A percentile compares a stretch with the other conserved stretches of the same genome.
phyloP scores from a whole-genome alignment of 2,329 filamentous ascomycete genomes.

The Pseudofabraea citricarpa region DNA sequence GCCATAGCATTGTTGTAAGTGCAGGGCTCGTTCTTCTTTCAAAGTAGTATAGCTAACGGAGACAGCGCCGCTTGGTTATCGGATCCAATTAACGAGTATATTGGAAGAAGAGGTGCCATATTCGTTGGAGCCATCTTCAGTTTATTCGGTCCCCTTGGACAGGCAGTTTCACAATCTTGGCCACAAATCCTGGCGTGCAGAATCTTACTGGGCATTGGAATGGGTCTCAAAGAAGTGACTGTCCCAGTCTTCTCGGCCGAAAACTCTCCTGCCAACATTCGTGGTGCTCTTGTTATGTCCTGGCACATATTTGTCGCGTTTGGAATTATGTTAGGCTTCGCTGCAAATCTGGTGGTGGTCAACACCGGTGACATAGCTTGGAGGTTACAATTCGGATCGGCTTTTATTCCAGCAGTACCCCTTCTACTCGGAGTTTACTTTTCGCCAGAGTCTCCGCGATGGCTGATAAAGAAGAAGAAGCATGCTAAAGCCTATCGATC shows the following conservation, averaged over 20 bases:
- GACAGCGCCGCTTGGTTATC: slow-evolving; percentile 58
- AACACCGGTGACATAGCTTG: slow-evolving; percentile 54
- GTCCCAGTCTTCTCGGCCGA: slow-evolving; percentile 49
- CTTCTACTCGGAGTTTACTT: slow-evolving; percentile 57
- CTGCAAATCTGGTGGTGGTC: slow-evolving; percentile 36
- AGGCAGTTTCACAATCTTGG: slow-evolving; percentile 53
- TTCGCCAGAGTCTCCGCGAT: slow-evolving; percentile 62
- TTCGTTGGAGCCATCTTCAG: slow-evolving; percentile 72
- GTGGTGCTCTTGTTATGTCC: slow-evolving; percentile 70
- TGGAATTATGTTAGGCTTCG: slow-evolving; percentile 49
- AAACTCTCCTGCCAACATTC: slow-evolving; percentile 45
- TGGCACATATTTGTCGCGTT: slow-evolving; percentile 77
- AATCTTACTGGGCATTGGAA: slow-evolving; percentile 52
- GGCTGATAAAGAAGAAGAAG: slow-evolving; percentile 49
- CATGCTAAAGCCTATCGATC: slow-evolving; percentile 46
- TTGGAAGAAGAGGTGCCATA: slow-evolving; percentile 65
- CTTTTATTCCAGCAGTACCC: slow-evolving; percentile 55
- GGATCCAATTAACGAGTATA: slow-evolving; percentile 56
- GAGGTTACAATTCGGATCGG: slow-evolving; percentile 60
- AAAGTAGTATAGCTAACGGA: slow-evolving; percentile 38
- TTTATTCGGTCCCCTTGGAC: slow-evolving; percentile 70
- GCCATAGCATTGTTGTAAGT: slow-evolving; percentile 36
- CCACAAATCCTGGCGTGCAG: slow-evolving; percentile 46
- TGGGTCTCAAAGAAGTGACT: slow-evolving; percentile 48
- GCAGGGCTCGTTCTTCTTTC: slow-evolving; percentile 39